Evolutionary conservation across 2,329 filamentous ascomycete genomes (phyloP).

Genomic region (Zymoseptoria crescenta): DNA sequence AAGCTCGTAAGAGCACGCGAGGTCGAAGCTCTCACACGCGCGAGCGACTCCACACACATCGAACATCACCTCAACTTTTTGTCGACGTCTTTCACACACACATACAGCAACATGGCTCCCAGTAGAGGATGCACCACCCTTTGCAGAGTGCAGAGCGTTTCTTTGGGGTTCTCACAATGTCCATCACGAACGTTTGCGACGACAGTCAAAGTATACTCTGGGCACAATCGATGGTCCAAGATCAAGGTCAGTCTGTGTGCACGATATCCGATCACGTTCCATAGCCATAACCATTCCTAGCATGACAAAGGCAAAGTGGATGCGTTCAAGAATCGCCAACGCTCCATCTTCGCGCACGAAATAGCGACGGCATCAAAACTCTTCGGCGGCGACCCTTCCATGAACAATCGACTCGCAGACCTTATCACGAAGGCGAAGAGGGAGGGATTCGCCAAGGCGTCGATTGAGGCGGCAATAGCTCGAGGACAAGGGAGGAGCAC

Average conservation of each 20-base stretch:
- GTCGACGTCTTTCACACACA: neutral
- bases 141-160: neutral
- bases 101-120: conserved; percentile 22
- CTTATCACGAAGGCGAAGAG: conserved; percentile 74
- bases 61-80: neutral
- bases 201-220: conserved; percentile 39
- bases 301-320: conserved; percentile 90
- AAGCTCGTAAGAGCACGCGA: neutral
- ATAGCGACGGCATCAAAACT: conserved; percentile 72
- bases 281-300: too few relatives aligned
- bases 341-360: conserved; percentile 60
- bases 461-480: conserved; percentile 78
- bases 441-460: conserved; percentile 72
- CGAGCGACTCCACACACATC: neutral
- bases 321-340: conserved; percentile 64
- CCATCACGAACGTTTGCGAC: conserved; percentile 16
- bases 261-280: too few relatives aligned
- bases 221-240: conserved; percentile 92
- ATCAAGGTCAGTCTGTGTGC: conserved; percentile 50
- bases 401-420: conserved; percentile 68
- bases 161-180: conserved; percentile 10
- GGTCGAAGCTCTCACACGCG: neutral
- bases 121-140: conserved; percentile 22
- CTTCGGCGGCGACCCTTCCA: conserved; percentile 63
- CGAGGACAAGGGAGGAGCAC: conserved; percentile 78